Evolutionary conservation across 805 yeast genomes (phyloP).

Genomic region (Saccharomyces paradoxus): DNA sequence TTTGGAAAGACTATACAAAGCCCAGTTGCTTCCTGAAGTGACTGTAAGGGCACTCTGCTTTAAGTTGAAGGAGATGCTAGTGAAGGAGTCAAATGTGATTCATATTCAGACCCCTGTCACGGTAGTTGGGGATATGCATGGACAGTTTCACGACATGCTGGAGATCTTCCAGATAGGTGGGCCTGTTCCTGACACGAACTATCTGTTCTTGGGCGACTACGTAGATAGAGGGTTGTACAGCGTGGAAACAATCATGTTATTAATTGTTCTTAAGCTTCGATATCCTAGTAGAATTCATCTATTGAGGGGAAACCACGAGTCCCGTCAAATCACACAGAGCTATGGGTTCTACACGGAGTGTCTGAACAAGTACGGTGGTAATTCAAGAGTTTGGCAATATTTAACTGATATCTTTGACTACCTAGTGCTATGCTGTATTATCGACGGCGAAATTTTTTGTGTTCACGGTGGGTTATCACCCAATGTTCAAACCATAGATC

Average conservation of each 20-base stretch:
- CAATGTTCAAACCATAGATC: slow-evolving; percentile 87
- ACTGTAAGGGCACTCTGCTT: slow-evolving; percentile 68
- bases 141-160: slow-evolving; percentile 87
- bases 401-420: slow-evolving; percentile 92
- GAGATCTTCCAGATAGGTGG: slow-evolving; percentile 95
- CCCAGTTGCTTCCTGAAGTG: slow-evolving; percentile 62
- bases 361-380: slow-evolving; percentile 69
- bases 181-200: slow-evolving; percentile 85
- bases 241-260: slow-evolving; percentile 81
- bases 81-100: slow-evolving; percentile 79
- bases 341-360: slow-evolving; percentile 97
- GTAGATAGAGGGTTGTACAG: slow-evolving; percentile 93
- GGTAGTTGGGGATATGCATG: slow-evolving; percentile 95
- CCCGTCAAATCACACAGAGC: slow-evolving; percentile 92
- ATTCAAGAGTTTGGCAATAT: slow-evolving; percentile 73
- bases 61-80: slow-evolving; percentile 71
- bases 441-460: slow-evolving; percentile 84
- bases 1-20: slow-evolving; percentile 53
- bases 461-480: slow-evolving; percentile 97
- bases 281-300: slow-evolving; percentile 78
- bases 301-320: slow-evolving; percentile 92
- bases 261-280: slow-evolving; percentile 75
- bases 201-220: slow-evolving; percentile 87
- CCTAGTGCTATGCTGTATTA: slow-evolving; percentile 78
- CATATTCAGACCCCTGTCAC: slow-evolving; percentile 81